Conservation (phyloP, 768 basidiomycete genomes). For the Pluteus cervinus region DNA sequence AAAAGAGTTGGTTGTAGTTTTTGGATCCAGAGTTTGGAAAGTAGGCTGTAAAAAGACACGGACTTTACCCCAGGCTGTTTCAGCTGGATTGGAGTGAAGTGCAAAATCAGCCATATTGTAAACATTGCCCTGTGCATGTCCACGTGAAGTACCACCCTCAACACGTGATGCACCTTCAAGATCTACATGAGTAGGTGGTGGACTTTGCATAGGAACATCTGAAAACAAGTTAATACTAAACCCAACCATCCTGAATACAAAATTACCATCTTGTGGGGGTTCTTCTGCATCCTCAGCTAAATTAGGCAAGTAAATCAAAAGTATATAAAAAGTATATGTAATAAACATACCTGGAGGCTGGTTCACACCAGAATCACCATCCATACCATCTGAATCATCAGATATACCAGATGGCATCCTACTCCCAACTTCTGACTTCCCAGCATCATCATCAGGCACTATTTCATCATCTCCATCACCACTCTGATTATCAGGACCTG, state of each 20-base stretch:
- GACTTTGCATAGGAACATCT: slow-evolving; percentile 1
- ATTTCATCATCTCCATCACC: background rate
- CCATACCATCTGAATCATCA: background rate
- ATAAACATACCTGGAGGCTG: background rate
- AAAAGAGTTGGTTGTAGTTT: too few relatives aligned
- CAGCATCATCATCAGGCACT: background rate
- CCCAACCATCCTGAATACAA: slow-evolving; percentile 2
- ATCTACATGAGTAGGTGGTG: background rate
- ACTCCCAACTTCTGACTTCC: background rate
- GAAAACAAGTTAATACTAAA: background rate
- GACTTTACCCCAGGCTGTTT: too few relatives aligned
- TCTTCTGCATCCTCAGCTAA: background rate
- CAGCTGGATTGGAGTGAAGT: too few relatives aligned
- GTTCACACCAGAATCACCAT: background rate
- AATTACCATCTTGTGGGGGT: too few relatives aligned
- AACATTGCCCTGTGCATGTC: slow-evolving; percentile 11
- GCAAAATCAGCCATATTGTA: slow-evolving; percentile 13
- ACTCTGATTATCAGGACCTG: background rate
- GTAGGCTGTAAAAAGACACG: too few relatives aligned
- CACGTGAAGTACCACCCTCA: slow-evolving; percentile 10
- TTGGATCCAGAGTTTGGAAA: too few relatives aligned
- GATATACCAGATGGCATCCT: background rate
- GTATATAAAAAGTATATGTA: background rate
- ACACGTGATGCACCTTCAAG: slow-evolving; percentile 9
- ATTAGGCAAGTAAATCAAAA: background rate